Evolutionary conservation across 2,329 filamentous ascomycete species (phyloP).

Genomic region (Myriosclerotinia curreyana): DNA sequence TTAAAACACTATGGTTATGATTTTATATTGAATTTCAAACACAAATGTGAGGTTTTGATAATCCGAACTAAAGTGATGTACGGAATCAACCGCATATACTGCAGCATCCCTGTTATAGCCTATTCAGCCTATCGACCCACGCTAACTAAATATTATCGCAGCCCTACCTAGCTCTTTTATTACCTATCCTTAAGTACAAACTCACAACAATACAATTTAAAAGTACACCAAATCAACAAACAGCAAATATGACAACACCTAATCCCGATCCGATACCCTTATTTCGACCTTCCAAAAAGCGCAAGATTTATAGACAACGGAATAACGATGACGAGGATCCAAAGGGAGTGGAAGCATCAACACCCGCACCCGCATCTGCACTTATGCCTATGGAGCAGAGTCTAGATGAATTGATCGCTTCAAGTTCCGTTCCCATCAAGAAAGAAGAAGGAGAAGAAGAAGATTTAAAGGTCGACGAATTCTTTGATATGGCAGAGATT

Average conservation of each 20-base stretch:
- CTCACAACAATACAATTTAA: background rate
- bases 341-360: constrained; percentile 15
- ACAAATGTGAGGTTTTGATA: background rate
- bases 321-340: constrained; percentile 37
- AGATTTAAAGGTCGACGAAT: constrained; percentile 39
- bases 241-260: constrained; percentile 22
- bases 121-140: background rate
- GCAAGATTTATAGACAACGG: constrained; percentile 57
- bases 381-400: constrained; percentile 27
- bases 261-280: constrained; percentile 22
- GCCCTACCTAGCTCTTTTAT: background rate
- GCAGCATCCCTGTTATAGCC: background rate
- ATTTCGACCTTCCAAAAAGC: constrained; percentile 58
- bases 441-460: constrained; percentile 27
- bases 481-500: constrained; percentile 47
- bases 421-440: constrained; percentile 22
- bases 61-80: background rate
- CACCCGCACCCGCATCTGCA: constrained; percentile 22
- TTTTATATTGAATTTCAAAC: too few species aligned
- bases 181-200: background rate
- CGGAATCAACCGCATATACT: background rate
- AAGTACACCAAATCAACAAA: background rate
- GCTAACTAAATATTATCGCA: background rate
- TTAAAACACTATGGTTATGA: too few species aligned
- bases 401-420: constrained; percentile 37